Conservation (phyloP, 495 filamentous ascomycete species). For the Trichocladium antarcticum region DNA sequence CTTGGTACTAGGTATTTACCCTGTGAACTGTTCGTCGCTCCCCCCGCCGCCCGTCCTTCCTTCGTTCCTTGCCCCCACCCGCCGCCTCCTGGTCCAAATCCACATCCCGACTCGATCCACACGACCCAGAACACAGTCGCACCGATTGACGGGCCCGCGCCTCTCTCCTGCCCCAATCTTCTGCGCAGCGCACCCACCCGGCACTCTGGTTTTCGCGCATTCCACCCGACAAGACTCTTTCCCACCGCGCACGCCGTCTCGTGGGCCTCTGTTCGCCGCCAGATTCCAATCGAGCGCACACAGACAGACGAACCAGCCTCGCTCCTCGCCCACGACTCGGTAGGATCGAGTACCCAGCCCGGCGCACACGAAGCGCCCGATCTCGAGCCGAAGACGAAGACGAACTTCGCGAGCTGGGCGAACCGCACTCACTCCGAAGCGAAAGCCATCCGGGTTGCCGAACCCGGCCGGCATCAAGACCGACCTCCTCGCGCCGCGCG, state of each 20-base stretch:
- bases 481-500: too few relatives aligned
- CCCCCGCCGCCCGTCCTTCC: not conserved
- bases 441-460: too few relatives aligned
- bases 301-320: not conserved
- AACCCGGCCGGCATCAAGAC: too few relatives aligned
- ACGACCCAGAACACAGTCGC: constrained; percentile 7
- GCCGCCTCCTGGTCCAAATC: constrained; percentile 1
- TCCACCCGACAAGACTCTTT: constrained; percentile 1
- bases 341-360: too few relatives aligned
- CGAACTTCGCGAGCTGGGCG: too few relatives aligned
- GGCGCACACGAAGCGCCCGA: not conserved
- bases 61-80: constrained; percentile 7
- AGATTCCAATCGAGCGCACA: not conserved
- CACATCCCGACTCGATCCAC: constrained; percentile 7
- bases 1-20: not conserved
- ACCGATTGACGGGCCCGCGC: constrained; percentile 16
- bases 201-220: constrained; percentile 12
- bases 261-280: not conserved
- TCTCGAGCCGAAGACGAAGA: not conserved
- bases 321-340: not conserved
- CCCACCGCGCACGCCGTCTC: not conserved
- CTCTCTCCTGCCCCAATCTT: constrained; percentile 13
- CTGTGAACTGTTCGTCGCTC: not conserved
- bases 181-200: constrained; percentile 5
- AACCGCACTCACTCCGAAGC: too few relatives aligned